Evolutionary conservation across 1,139 yeast genomes (phyloP), one percentile per base, ranked within the genome.

Genomic region (Geotrichum phurueaensis): DNA sequence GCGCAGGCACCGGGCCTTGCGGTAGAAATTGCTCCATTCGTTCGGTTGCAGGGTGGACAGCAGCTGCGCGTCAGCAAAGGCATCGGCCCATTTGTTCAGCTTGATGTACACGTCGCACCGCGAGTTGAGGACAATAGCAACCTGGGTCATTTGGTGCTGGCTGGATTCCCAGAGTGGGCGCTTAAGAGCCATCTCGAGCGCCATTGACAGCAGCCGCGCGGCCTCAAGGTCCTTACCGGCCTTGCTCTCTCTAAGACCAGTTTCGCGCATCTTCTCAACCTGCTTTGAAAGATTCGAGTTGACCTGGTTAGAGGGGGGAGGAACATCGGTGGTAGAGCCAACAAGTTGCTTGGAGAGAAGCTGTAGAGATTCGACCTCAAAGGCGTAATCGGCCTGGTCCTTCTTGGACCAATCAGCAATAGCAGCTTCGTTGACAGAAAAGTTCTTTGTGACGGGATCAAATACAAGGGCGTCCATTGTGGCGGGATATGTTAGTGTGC

Each of bases 111-210:
- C 89, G 69, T 92, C 98, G 25, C 96, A 85, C 65, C 97, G 81
- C 60, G 90, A 87, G 78, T 85, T 86, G 62, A 92, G 75, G 70
- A 90, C 81, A 68, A 83, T 79, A 56, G 86, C 81, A 60, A 89
- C 76, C 71, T 94, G 98, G 69, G 87, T 92, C 60, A 91, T 75
- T 48, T 92, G 87, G 51, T 86, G 81, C 66, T 84, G 91, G 69
- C 91, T 88, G 12, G 92, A 79, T 72, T 94, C 99, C 81, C 92
- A 91, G 68, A 89, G 86, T 43, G 91, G 85, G 72, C 98, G 83
- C 67, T 89, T 84, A 64, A 82, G 76, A 22, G 92, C 87, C 84
- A 91, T 83, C 61, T 89, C 96, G 53, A 94, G 78, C 0, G 96
- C 97, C 63, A 90, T 78, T 10, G 85, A 74, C 69, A 89, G 84